Conservation (phyloP, 2,329 filamentous ascomycete species). For the Fusarium domesticum region DNA sequence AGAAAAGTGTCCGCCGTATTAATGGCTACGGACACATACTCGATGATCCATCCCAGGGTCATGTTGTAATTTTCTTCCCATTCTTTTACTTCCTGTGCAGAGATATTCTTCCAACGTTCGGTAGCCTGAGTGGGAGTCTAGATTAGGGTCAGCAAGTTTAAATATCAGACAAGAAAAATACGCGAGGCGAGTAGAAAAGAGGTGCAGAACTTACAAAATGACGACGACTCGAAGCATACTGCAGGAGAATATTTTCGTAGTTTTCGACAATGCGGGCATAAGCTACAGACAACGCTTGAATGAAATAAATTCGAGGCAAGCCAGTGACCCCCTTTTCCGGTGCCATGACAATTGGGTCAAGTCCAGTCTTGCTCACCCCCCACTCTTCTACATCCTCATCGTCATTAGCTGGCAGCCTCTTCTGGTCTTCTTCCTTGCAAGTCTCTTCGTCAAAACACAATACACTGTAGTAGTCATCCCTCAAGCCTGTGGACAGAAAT, state of each 20-base stretch:
- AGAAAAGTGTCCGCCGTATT: slow-evolving; percentile 2
- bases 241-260: background rate
- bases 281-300: background rate
- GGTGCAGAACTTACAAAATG: background rate
- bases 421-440: background rate
- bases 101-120: background rate
- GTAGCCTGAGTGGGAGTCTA: background rate
- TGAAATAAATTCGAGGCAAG: background rate
- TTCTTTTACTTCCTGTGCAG: background rate
- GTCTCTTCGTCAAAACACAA: slow-evolving; percentile 3
- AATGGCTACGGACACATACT: background rate
- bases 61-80: slow-evolving; percentile 2
- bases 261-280: background rate
- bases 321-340: background rate
- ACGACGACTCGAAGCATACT: background rate
- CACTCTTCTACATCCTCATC: background rate
- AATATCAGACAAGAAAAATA: no score
- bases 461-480: slow-evolving; percentile 5
- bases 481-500: slow-evolving; percentile 5
- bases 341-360: background rate
- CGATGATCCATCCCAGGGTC: background rate
- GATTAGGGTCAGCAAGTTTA: background rate
- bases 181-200: background rate
- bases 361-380: background rate
- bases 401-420: slow-evolving; percentile 1